phyloP scores from a whole-genome alignment of 2,329 filamentous ascomycete genomes.

The Penicillium rolfsii region DNA sequence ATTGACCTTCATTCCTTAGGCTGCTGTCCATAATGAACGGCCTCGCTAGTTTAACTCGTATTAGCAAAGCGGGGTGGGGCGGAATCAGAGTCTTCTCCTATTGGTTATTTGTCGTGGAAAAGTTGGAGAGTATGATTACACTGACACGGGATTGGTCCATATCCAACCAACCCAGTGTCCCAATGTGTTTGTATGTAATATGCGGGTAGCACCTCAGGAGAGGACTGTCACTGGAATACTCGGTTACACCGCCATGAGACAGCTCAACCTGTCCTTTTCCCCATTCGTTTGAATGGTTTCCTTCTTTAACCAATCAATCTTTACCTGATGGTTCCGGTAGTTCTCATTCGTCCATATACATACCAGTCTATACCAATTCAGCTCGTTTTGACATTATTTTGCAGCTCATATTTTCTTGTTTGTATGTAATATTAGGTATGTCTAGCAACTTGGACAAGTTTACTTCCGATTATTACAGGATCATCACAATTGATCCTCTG shows the following conservation, averaged over 20 bases:
- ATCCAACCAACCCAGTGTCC: constrained; percentile 2
- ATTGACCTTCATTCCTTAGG: neutral
- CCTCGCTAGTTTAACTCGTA: neutral
- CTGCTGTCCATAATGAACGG: constrained; percentile 1
- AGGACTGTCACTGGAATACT: constrained; percentile 9
- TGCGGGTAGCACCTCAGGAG: constrained; percentile 9
- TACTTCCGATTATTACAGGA: constrained; percentile 2
- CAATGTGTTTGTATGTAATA: constrained; percentile 7
- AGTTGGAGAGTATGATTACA: too few species aligned
- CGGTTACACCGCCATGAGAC: too few species aligned
- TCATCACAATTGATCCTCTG: constrained; percentile 3
- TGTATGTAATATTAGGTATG: constrained; percentile 3
- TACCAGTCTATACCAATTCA: too few species aligned
- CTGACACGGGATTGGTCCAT: too few species aligned
- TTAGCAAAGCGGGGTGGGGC: constrained; percentile 1
- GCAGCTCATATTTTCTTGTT: constrained; percentile 1
- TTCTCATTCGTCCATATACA: too few species aligned
- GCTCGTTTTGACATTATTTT: constrained; percentile 9
- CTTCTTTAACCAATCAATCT: too few species aligned
- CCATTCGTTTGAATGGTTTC: too few species aligned
- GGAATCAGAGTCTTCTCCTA: neutral
- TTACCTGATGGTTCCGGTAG: too few species aligned
- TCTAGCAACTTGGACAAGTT: constrained; percentile 1
- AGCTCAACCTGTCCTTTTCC: too few species aligned
- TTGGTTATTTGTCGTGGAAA: constrained; percentile 8